Base-by-base conservation (phyloP, 2,329 filamentous ascomycete species). In the Botryotinia narcissicola region DNA sequence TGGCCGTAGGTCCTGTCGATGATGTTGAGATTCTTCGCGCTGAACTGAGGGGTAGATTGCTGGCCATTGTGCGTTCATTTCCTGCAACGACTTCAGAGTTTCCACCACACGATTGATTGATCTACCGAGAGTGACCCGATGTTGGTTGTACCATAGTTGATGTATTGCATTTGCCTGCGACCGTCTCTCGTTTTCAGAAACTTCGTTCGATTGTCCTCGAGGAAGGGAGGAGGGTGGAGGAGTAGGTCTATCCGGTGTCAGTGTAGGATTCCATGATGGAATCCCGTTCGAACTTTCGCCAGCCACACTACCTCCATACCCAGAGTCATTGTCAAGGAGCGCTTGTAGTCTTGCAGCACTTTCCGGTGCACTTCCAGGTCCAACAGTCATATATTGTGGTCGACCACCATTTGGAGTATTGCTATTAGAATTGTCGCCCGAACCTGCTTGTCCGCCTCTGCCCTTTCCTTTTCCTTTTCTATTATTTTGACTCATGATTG, bases 81-180 rank as follows among this genome's bases (percentile, higher is more conserved):
- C 88, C 82, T 97, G 95, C 73, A 99, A 87, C 74, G 89, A 90
- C 81, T 92, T 91, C 76, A 99, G 84, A 3, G 94, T 89, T 74
- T 98, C 94, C 73, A 98, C 89, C 14, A 95, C 95, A 78, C 91
- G 90, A 80, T 91, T 93, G 80, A 99, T 98, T 22, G 94, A 92
- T 74, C 95, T 92, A 61, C 90, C 93, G n/a, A 99, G 89, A 46
- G 93, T 90, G 9, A 91, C 93, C 74, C 95, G 91, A 82, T 98
- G 97, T 79, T 94, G 90, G 82, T 98, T 98, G 84, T 97, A 98
- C 86, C 93, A 93, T 77, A 98, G 88, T 84, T 98, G 96, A 80
- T 97, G 92, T 67, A 98, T 90, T 82, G 97, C 93, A 80, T 92
- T 93, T 54, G 93, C 91, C 77, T 95, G 89, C 62, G 88, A 85